Evolutionary conservation across 768 basidiomycete species (phyloP), one percentile per base, ranked within the genome.

Genomic region (Boletus insuetus): DNA sequence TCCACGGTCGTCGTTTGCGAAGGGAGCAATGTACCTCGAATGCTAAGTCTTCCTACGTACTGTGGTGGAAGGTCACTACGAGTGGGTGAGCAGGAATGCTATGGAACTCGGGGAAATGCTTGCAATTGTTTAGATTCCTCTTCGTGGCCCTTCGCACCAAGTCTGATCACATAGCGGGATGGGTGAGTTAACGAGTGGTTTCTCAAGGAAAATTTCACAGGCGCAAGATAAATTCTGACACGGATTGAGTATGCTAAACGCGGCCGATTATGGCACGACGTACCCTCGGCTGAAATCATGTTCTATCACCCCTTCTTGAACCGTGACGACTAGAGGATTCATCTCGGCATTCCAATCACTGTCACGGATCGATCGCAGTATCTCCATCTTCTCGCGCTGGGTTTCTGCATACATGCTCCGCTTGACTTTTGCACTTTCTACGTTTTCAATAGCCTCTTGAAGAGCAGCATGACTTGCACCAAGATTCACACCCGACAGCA

Each of bases 371-470:
- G 85, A 82, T 47, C 83, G 76, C 49, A 95, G 64, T 32, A 95
- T 73, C 48, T 84, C 83, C 59, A 70, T 68, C 64, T 83, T 84
- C 70, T 94, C 85, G 46, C 87, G 77, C 57, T 81, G 82, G 6
- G 94, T 96, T 75, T 98, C 93, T 20, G 91, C 92, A 65, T 93
- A 98, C 82, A 97, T 92, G 58, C 83, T 91, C 43, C 93, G 81
- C 56, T 85, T 89, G 22, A 78, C 79, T 70, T 90, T 89, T 12
- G 79, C 79, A 43, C 72, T 75, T 63, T 85, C 84, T 11, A 82
- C 79, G 19, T 80, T 77, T 46, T 82, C 77, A 6, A 94, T 77
- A 37, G 86, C 74, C 46, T 79, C 77, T 17, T 81, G 75, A 54
- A 96, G 75, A 14, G 82, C 71, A 12, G 84, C 89, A 65, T 90